phyloP scores from a whole-genome alignment of 176 grass and related monocot species.

The Oryza punctata region DNA sequence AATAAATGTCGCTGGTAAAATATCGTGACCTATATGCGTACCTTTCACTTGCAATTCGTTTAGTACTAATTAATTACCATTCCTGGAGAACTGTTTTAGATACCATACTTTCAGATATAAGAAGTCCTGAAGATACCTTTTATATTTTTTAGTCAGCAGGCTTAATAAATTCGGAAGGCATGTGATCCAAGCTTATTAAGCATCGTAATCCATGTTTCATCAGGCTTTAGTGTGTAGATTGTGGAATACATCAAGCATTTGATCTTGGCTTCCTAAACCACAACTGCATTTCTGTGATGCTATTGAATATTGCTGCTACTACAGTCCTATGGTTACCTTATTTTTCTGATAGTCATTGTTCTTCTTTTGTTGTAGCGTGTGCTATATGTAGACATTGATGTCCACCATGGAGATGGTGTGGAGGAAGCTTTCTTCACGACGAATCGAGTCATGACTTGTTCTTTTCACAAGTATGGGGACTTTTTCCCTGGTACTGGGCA shows the following conservation, averaged over 20 bases:
- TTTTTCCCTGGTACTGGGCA: constrained; percentile 94
- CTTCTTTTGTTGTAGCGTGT: constrained; percentile 68
- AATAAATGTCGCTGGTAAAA: constrained; percentile 24
- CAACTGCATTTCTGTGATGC: neutral
- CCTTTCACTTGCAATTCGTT: neutral
- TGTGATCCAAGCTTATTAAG: neutral
- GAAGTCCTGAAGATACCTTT: neutral
- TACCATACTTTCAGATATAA: neutral
- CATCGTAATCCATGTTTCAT: neutral
- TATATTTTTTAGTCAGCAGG: constrained; percentile 1
- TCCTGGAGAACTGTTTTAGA: neutral
- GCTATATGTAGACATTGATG: constrained; percentile 94
- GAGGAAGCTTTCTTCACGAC: constrained; percentile 97
- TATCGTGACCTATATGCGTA: neutral
- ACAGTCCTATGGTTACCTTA: constrained; percentile 17
- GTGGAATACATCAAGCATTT: constrained; percentile 20
- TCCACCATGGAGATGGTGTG: constrained; percentile 95
- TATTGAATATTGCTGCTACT: neutral
- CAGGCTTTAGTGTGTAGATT: neutral
- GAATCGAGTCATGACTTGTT: constrained; percentile 88
- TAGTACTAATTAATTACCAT: neutral
- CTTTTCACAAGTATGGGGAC: constrained; percentile 94
- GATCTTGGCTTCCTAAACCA: neutral
- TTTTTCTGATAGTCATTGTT: constrained; percentile 33
- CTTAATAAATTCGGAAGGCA: neutral